phyloP scores from a whole-genome alignment of 768 basidiomycete species.

The Termitomyces sp. region DNA sequence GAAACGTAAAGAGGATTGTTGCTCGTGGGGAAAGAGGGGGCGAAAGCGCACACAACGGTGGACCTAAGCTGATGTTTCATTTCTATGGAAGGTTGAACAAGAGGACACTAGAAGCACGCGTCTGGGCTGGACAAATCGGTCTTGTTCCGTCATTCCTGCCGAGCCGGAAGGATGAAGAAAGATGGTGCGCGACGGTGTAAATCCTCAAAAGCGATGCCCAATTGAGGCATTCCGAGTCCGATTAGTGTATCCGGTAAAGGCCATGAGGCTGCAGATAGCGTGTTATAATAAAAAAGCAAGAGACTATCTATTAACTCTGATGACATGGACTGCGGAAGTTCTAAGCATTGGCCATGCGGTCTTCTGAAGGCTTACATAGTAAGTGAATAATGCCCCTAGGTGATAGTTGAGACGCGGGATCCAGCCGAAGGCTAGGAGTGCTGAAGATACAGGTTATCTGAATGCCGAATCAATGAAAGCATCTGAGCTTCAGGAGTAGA shows the following conservation, averaged over 20 bases:
- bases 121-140: background rate
- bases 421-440: background rate
- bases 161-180: background rate
- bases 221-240: background rate
- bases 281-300: background rate
- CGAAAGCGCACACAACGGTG: background rate
- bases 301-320: background rate
- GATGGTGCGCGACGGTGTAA: background rate
- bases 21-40: constrained; percentile 3
- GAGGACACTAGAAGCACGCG: background rate
- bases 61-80: background rate
- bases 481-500: background rate
- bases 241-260: background rate
- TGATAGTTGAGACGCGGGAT: background rate
- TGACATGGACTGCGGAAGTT: background rate
- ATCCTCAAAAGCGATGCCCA: background rate
- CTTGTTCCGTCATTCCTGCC: background rate
- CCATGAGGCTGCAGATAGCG: background rate
- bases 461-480: background rate
- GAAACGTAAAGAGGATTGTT: background rate
- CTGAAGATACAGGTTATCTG: background rate
- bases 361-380: background rate
- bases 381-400: background rate
- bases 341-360: no score
- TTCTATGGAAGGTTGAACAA: background rate